These are phyloP conservation scores for Calcarisporium arbuscula DNA, from an alignment of 2,329 filamentous ascomycete genomes.

Conservation along the genomic window DNA sequence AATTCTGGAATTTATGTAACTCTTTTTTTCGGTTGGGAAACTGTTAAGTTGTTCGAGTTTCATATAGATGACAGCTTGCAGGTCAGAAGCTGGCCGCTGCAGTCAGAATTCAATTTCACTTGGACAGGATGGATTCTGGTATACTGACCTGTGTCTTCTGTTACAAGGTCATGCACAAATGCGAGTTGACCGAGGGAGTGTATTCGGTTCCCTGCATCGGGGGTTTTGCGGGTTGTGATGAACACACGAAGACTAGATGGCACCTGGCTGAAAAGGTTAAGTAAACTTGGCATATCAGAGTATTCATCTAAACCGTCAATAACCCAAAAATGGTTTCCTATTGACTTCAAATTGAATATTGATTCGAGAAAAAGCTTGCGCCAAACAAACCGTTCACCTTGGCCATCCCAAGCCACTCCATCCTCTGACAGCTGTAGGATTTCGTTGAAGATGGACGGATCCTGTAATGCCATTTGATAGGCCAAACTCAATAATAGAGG, in stretches of 20 bases:
- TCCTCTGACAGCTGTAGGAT: constrained; percentile 1
- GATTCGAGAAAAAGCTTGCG: constrained; percentile 6
- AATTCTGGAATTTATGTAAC: neutral
- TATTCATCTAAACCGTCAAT: constrained; percentile 6
- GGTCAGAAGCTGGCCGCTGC: too few relatives aligned
- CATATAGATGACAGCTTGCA: too few relatives aligned
- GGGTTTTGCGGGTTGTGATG: constrained; percentile 1
- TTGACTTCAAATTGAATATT: neutral
- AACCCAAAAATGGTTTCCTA: constrained; percentile 2
- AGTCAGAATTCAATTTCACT: too few relatives aligned
- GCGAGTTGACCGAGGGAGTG: neutral
- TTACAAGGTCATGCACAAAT: neutral
- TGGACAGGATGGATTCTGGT: too few relatives aligned
- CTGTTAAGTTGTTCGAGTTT: too few relatives aligned
- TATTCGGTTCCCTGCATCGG: constrained; percentile 1
- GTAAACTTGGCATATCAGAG: neutral
- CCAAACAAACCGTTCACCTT: constrained; percentile 1
- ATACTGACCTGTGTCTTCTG: constrained; percentile 4
- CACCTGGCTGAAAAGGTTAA: constrained; percentile 1
- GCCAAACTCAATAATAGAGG: neutral
- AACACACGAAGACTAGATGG: neutral
- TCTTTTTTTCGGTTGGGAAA: too few relatives aligned
- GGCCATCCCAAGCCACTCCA: neutral
- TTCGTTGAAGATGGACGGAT: neutral
- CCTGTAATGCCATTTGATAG: constrained; percentile 4